Base-by-base conservation (phyloP, 306 rosid genomes). In the Spatholobus suberectus region DNA sequence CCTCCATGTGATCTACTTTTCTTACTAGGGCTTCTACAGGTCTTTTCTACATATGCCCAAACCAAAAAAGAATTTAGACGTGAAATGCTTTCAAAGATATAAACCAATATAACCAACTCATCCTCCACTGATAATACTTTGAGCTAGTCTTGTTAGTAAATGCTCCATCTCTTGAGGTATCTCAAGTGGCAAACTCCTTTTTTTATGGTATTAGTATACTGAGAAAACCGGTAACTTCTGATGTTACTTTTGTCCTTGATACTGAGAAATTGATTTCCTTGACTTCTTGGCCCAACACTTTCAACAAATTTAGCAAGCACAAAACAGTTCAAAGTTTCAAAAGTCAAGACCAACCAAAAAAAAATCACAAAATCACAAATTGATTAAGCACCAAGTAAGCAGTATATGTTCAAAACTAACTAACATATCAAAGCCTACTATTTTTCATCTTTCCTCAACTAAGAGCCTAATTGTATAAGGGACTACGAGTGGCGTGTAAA, bases 151-250 rank as follows among this genome's bases (percentile, higher is more conserved):
- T 55, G 52, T 37, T 35, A 35, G 49, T 17, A 73, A 73, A 73
- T 73, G 47, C 20, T 73, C 78, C 63, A 73, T 32, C 47, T 49
- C 27, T 70, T 41, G 18, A 73, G 77, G 29, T 72, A 47, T 32
- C n/a, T 49, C 9, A 15, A 14, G 40, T 71, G 23, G 72, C 73
- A 67, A 66, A 35, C 49, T 35, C 72, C 72, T 29, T 32, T 62
- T 29, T 38, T 32, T 63, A 34, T 63, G 43, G n/a, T 32, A 15
- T 65, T 65, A 65, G 23, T 65, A 18, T 65, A 32, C 20, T 14
- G 41, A 6, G 66, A 24, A 58, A 58, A 58, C 51, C 2, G n/a
- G 10, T 47, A 72, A 10, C 18, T 40, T 24, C 21, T 34, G 26
- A 12, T 17, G 9, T 0, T 46, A 49, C 10, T 70, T 17, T 67